phyloP scores from a whole-genome alignment of 441 rosid species.

The Macaranga tanarius region DNA sequence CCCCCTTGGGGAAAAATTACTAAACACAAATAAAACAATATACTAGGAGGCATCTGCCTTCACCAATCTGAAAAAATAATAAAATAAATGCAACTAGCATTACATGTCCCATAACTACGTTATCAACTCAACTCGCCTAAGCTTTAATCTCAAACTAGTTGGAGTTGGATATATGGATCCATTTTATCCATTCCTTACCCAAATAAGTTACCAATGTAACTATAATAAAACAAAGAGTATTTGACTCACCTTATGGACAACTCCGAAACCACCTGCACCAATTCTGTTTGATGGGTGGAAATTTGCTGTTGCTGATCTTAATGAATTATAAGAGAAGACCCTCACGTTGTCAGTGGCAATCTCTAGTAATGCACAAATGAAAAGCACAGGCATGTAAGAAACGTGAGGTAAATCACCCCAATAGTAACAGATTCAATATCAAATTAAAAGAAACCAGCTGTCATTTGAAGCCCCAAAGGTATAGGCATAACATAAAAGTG shows the following conservation, averaged over 20 bases:
- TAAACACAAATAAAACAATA: background rate
- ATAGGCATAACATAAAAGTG: background rate
- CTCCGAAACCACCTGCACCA: constrained; percentile 93
- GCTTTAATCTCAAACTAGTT: no score
- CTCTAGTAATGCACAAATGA: constrained; percentile 42
- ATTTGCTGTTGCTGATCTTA: constrained; percentile 71
- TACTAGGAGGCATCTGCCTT: background rate
- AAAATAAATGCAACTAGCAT: background rate
- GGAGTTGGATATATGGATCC: no score
- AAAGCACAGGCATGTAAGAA: constrained; percentile 23
- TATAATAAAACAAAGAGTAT: constrained; percentile 8
- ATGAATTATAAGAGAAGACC: constrained; percentile 62
- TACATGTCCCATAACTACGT: background rate
- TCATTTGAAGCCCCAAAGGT: background rate
- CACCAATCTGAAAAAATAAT: background rate
- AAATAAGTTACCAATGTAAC: background rate
- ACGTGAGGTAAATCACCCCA: background rate
- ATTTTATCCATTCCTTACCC: no score
- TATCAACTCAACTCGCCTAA: background rate
- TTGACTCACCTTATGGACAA: constrained; percentile 70
- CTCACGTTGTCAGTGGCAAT: constrained; percentile 64
- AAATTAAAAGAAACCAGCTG: background rate
- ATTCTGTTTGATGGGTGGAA: constrained; percentile 79
- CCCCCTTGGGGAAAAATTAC: background rate
- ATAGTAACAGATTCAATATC: constrained; percentile 1